phyloP scores from a whole-genome alignment of 163 green algal genomes.

The Volvox carteri region DNA sequence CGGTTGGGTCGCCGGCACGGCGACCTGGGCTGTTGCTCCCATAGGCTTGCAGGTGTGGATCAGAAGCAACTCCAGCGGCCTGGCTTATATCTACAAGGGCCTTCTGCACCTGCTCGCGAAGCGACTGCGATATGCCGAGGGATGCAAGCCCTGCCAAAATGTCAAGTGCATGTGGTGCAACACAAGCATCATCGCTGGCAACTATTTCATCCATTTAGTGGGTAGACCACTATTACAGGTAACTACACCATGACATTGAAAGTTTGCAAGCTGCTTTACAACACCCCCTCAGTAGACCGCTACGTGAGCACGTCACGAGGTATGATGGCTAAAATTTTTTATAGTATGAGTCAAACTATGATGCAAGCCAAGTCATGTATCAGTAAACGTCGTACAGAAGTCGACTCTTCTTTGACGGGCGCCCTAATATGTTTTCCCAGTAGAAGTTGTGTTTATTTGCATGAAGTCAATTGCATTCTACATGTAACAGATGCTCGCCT shows the following conservation, averaged over 20 bases:
- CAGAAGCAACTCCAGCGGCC: neutral
- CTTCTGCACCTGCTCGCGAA: conserved; percentile 52
- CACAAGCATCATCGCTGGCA: neutral
- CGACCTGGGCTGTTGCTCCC: neutral
- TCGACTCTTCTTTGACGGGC: conserved; percentile 8
- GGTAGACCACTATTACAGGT: too few species aligned
- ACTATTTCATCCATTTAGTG: conserved; percentile 16
- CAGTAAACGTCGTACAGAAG: neutral
- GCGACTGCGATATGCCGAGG: conserved; percentile 49
- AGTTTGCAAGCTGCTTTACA: too few species aligned
- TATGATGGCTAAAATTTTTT: too few species aligned
- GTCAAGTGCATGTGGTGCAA: conserved; percentile 45
- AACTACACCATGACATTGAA: too few species aligned
- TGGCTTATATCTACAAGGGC: conserved; percentile 50
- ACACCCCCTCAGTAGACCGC: too few species aligned
- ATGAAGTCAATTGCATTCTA: too few species aligned
- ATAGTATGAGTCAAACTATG: too few species aligned
- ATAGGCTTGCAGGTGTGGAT: neutral
- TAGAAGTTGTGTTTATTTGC: too few species aligned
- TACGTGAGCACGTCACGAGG: too few species aligned
- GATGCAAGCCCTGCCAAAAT: conserved; percentile 60
- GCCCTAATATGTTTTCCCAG: neutral
- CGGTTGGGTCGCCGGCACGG: neutral
- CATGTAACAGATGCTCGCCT: too few species aligned
- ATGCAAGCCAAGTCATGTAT: too few species aligned